A percentile compares a stretch with the other conserved stretches of the same genome.
Evolutionary conservation across 1,284 basidiomycete genomes (phyloP).

Genomic region (Phellinidium pouzarii): DNA sequence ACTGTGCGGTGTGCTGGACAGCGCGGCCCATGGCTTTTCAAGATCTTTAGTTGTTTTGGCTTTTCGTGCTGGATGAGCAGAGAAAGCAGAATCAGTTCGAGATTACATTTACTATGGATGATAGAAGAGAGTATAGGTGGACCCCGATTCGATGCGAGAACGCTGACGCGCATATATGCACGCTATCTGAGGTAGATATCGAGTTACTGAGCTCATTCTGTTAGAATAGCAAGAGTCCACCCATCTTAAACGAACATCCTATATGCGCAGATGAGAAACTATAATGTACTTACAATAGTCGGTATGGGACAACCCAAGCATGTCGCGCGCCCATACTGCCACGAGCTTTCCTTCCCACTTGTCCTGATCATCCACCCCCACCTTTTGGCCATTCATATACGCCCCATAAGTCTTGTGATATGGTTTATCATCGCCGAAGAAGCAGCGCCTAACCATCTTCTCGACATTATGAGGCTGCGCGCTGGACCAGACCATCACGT

Average conservation of each 20-base stretch:
- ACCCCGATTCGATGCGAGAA: not conserved
- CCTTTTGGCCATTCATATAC: constrained; percentile 25
- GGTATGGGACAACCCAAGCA: constrained; percentile 50
- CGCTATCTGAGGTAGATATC: too few relatives aligned
- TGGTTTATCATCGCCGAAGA: constrained; percentile 23
- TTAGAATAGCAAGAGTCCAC: too few relatives aligned
- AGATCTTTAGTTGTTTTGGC: constrained; percentile 73
- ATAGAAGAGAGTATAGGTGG: not conserved
- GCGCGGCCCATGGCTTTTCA: constrained; percentile 59
- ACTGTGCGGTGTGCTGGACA: constrained; percentile 41
- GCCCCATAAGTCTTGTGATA: not conserved
- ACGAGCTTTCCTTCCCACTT: constrained; percentile 31
- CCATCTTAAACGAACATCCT: too few relatives aligned
- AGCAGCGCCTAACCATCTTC: constrained; percentile 60
- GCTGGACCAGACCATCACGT: constrained; percentile 84
- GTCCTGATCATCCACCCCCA: constrained; percentile 19
- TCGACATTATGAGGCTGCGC: constrained; percentile 76
- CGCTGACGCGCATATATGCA: too few relatives aligned
- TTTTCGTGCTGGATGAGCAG: constrained; percentile 36
- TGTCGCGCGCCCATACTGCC: constrained; percentile 76
- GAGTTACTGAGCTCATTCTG: too few relatives aligned
- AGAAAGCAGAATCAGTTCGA: constrained; percentile 11
- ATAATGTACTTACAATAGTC: constrained; percentile 53
- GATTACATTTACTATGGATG: not conserved
- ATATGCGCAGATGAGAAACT: not conserved